Evolutionary conservation across 306 rosid genomes (phyloP).

Genomic region (Begonia fuchsioides): DNA sequence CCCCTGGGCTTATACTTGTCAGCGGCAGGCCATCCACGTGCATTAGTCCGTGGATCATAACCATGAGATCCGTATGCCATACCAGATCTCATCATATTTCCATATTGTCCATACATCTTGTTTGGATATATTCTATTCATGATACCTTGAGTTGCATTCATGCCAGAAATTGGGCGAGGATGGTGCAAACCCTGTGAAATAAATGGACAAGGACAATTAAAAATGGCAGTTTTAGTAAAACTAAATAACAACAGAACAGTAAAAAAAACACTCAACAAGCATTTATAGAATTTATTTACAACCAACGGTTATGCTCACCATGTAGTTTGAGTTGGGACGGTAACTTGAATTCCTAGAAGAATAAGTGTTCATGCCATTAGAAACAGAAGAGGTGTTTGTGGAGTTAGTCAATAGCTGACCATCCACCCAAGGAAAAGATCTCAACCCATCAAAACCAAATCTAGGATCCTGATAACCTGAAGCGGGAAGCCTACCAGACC

Average conservation of each 20-base stretch:
- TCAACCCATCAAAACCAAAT: conserved; percentile 46
- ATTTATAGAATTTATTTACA: too few relatives aligned
- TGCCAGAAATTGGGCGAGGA: conserved; percentile 72
- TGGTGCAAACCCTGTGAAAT: conserved; percentile 62
- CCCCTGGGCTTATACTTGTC: conserved; percentile 88
- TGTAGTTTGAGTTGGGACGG: conserved; percentile 64
- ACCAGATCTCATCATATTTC: conserved; percentile 59
- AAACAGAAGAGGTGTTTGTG: conserved; percentile 32
- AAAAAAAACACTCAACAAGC: too few relatives aligned
- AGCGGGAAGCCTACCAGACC: conserved; percentile 43
- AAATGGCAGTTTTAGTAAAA: too few relatives aligned
- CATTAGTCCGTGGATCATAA: conserved; percentile 60
- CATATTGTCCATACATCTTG: conserved; percentile 67
- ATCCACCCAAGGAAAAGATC: conserved; percentile 50
- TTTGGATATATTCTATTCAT: conserved; percentile 61
- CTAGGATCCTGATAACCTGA: conserved; percentile 83
- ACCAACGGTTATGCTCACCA: conserved; percentile 47
- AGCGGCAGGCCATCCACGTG: conserved; percentile 58
- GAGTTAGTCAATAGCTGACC: conserved; percentile 42
- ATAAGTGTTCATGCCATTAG: conserved; percentile 7
- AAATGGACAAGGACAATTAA: background rate
- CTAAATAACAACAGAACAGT: too few relatives aligned
- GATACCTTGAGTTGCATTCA: conserved; percentile 49
- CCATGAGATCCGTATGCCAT: conserved; percentile 78
- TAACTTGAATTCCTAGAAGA: conserved; percentile 62